Evolutionary conservation across 495 filamentous ascomycete genomes (phyloP).

Genomic region (Talaromyces trachyspermus): DNA sequence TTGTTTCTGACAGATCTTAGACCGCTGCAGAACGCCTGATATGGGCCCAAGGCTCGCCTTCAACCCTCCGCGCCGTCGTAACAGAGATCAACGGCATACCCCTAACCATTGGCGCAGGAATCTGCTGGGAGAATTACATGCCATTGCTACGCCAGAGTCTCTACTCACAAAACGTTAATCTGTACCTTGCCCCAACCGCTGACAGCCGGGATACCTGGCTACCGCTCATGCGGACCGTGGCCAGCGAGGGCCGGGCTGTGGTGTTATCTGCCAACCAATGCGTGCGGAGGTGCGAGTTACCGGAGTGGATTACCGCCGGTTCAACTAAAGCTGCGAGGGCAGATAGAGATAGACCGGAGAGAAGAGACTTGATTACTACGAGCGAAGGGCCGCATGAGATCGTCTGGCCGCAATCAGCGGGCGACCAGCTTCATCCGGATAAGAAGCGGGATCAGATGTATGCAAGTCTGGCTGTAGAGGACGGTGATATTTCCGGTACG

Average conservation of each 20-base stretch:
- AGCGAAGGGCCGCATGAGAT: slow-evolving; percentile 49
- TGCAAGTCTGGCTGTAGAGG: slow-evolving; percentile 4
- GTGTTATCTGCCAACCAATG: slow-evolving; percentile 88
- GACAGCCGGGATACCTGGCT: slow-evolving; percentile 82
- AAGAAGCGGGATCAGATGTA: slow-evolving; percentile 30
- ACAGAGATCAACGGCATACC: slow-evolving; percentile 72
- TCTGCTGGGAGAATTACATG: slow-evolving; percentile 99
- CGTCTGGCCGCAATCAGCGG: slow-evolving; percentile 31
- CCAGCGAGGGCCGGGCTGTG: slow-evolving; percentile 72
- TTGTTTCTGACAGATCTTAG: no score
- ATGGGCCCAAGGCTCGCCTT: slow-evolving; percentile 82
- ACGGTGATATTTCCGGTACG: not conserved
- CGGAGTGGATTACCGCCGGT: slow-evolving; percentile 13
- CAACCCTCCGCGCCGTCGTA: slow-evolving; percentile 72
- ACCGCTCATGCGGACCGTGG: slow-evolving; percentile 72
- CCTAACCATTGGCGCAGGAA: slow-evolving; percentile 74
- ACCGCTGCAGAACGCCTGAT: slow-evolving; percentile 77
- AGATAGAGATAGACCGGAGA: slow-evolving; percentile 2
- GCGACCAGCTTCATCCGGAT: slow-evolving; percentile 29
- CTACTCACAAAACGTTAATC: slow-evolving; percentile 85
- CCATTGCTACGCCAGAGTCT: slow-evolving; percentile 72
- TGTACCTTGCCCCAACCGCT: slow-evolving; percentile 89
- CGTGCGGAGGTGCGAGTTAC: slow-evolving; percentile 50
- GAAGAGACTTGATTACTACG: slow-evolving; percentile 32
- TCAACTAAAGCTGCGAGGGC: not conserved